Conservation (phyloP, 768 basidiomycete genomes). For the Tylopilus sp. region DNA sequence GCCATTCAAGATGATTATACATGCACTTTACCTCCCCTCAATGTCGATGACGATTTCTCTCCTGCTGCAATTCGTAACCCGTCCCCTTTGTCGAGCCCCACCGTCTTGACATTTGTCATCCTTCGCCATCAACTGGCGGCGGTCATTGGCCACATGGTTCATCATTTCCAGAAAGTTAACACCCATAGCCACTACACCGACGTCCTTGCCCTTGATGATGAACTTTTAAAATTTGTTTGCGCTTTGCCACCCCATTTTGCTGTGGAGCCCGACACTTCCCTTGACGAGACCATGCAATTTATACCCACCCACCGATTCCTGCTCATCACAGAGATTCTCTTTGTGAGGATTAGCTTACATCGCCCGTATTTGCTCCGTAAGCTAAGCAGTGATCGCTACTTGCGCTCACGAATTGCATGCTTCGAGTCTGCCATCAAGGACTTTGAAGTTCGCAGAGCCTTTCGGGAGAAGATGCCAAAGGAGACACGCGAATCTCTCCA, state of each 20-base stretch:
- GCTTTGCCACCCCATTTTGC: slow-evolving; percentile 78
- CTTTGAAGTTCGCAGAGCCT: slow-evolving; percentile 71
- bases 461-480: slow-evolving; percentile 56
- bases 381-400: slow-evolving; percentile 75
- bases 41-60: slow-evolving; percentile 60
- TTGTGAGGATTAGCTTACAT: slow-evolving; percentile 80
- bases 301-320: slow-evolving; percentile 86
- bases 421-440: slow-evolving; percentile 90
- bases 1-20: slow-evolving; percentile 89
- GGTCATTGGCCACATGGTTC: slow-evolving; percentile 87
- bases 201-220: slow-evolving; percentile 78
- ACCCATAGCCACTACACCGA: slow-evolving; percentile 79
- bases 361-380: slow-evolving; percentile 81
- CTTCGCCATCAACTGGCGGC: slow-evolving; percentile 77
- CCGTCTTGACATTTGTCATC: slow-evolving; percentile 84
- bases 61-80: slow-evolving; percentile 44
- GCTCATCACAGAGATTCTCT: slow-evolving; percentile 84
- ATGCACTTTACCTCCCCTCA: slow-evolving; percentile 74
- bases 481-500: slow-evolving; percentile 69
- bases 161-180: slow-evolving; percentile 87
- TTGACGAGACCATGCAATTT: slow-evolving; percentile 62
- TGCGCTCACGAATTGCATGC: slow-evolving; percentile 78
- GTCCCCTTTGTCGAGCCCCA: slow-evolving; percentile 65
- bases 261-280: slow-evolving; percentile 69
- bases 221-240: slow-evolving; percentile 72